These are phyloP conservation scores for Chaetomium globosum DNA, from an alignment of 2,329 filamentous ascomycete species.

Conservation along the genomic window DNA sequence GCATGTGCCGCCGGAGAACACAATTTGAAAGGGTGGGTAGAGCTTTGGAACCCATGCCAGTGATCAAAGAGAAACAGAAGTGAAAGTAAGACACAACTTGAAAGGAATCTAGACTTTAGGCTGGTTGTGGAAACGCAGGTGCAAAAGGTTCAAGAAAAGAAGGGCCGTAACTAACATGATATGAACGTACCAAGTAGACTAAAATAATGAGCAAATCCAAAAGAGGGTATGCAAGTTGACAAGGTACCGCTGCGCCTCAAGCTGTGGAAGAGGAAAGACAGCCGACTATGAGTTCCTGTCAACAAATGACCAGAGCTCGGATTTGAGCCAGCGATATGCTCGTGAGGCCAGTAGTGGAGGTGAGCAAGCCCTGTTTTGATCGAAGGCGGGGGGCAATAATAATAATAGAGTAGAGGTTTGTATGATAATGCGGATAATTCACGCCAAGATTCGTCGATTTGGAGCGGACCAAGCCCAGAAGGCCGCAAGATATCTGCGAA, in stretches of 20 bases:
- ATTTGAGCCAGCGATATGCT: too few species aligned
- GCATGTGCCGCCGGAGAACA: neutral
- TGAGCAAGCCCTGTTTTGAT: too few species aligned
- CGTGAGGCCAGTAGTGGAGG: too few species aligned
- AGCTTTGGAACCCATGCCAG: neutral
- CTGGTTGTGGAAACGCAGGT: neutral
- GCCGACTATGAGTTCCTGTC: too few species aligned
- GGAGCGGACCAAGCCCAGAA: neutral
- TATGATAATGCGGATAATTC: neutral
- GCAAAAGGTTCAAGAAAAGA: neutral
- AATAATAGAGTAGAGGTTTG: neutral
- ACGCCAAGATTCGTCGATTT: neutral
- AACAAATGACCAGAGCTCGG: too few species aligned
- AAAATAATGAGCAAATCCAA: neutral
- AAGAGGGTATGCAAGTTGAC: neutral
- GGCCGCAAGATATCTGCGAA: neutral
- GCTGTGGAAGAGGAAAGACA: neutral
- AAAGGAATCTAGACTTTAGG: neutral
- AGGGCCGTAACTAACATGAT: neutral
- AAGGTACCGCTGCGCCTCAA: neutral
- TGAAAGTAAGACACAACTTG: neutral
- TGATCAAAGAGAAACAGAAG: neutral
- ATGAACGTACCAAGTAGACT: neutral
- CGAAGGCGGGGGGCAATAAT: neutral
- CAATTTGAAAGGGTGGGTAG: neutral